Evolutionary conservation across 768 basidiomycete genomes (phyloP).

Genomic region (Amanita inopinata): DNA sequence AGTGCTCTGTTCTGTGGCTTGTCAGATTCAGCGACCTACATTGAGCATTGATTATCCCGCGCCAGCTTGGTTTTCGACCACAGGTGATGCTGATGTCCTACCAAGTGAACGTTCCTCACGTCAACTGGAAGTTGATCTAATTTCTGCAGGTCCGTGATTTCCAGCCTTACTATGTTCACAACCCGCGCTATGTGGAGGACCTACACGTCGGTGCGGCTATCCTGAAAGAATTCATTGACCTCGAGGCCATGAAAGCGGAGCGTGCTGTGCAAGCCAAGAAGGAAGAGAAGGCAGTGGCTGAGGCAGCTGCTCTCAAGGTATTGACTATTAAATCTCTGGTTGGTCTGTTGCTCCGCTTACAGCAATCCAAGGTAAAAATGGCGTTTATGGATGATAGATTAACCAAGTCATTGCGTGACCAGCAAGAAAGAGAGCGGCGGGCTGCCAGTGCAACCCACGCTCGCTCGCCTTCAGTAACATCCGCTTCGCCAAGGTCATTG

Average conservation of each 20-base stretch:
- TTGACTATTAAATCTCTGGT: not conserved
- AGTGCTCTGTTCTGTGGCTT: conserved; percentile 20
- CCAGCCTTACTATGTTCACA: conserved; percentile 65
- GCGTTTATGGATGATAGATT: conserved; percentile 75
- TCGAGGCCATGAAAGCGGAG: conserved; percentile 41
- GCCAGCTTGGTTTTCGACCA: conserved; percentile 64
- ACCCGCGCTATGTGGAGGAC: conserved; percentile 39
- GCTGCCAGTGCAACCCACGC: conserved; percentile 26
- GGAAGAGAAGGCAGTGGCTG: conserved; percentile 50
- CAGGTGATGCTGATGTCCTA: conserved; percentile 25
- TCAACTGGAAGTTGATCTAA: conserved; percentile 7
- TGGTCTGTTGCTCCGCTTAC: conserved; percentile 3
- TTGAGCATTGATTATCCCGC: conserved; percentile 9
- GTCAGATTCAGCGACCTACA: too few relatives aligned
- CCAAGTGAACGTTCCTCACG: not conserved
- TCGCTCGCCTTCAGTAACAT: conserved; percentile 10
- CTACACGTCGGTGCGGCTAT: conserved; percentile 57
- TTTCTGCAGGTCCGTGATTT: conserved; percentile 50
- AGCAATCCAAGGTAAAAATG: conserved; percentile 49
- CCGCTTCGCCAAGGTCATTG: conserved; percentile 9
- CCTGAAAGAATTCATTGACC: conserved; percentile 49
- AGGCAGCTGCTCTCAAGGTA: conserved; percentile 49
- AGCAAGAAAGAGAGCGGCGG: conserved; percentile 47
- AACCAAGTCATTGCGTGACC: conserved; percentile 40
- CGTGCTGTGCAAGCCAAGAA: conserved; percentile 37